phyloP scores from a whole-genome alignment of 78 protist genomes.

The Protostelium mycophagum region DNA sequence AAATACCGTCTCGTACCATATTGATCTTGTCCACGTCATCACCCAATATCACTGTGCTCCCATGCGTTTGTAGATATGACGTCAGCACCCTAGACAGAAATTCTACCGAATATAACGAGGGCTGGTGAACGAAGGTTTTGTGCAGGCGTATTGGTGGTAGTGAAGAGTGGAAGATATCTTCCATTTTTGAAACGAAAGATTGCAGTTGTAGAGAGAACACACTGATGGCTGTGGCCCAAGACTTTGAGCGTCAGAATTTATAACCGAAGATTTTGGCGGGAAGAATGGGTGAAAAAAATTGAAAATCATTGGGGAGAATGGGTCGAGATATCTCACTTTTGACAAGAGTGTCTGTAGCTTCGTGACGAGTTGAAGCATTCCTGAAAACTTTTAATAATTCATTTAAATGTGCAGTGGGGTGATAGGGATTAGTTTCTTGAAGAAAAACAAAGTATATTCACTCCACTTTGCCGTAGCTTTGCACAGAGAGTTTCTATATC shows the following conservation, averaged over 20 bases:
- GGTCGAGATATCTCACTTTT: not conserved
- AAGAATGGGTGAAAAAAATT: not conserved
- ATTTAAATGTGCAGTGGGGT: no score
- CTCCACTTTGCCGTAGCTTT: no score
- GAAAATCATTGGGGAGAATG: not conserved
- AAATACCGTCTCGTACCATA: not conserved
- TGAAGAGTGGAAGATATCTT: not conserved
- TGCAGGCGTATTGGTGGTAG: not conserved
- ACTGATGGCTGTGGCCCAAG: not conserved
- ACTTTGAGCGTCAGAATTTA: not conserved
- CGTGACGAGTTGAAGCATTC: not conserved
- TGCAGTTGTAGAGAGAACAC: conserved; percentile 5
- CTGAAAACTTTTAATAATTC: not conserved
- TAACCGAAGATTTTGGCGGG: not conserved
- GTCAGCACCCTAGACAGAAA: not conserved
- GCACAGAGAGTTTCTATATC: no score
- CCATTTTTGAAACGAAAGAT: not conserved
- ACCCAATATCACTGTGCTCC: not conserved
- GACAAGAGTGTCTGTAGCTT: not conserved
- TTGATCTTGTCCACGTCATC: not conserved
- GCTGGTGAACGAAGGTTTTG: not conserved
- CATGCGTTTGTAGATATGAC: conserved; percentile 7
- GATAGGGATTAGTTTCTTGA: no score
- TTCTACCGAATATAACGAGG: not conserved
- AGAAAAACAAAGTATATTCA: no score